phyloP scores from a whole-genome alignment of 129 eudicot genomes.

The Gnaphalium uliginosum region DNA sequence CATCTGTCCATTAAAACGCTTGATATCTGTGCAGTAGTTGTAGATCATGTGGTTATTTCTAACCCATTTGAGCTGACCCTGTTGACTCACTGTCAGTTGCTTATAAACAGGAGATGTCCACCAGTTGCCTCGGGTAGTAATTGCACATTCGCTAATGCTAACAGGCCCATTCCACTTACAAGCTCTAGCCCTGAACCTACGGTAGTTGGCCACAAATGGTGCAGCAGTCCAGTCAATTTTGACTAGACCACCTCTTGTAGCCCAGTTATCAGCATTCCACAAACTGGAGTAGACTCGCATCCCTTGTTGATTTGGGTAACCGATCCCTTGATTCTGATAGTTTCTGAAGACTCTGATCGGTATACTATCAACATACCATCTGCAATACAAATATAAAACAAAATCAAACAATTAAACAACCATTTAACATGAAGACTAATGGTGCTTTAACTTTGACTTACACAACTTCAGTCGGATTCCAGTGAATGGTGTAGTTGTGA shows the following conservation, averaged over 20 bases:
- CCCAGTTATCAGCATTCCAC: constrained; percentile 80
- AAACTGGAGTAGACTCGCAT: constrained; percentile 70
- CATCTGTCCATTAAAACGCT: constrained; percentile 48
- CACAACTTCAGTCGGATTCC: constrained; percentile 67
- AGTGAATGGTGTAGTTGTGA: constrained; percentile 76
- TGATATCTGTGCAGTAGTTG: constrained; percentile 56
- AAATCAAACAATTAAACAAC: neutral
- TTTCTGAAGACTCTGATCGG: constrained; percentile 65
- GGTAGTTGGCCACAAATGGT: constrained; percentile 53
- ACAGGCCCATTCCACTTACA: constrained; percentile 49
- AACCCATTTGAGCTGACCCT: constrained; percentile 49
- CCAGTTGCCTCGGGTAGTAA: constrained; percentile 47
- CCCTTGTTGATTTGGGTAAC: constrained; percentile 63
- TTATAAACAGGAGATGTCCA: constrained; percentile 45
- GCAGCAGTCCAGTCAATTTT: constrained; percentile 60
- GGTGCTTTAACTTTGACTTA: constrained; percentile 26
- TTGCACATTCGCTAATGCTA: constrained; percentile 38
- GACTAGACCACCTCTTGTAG: constrained; percentile 60
- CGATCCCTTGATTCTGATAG: constrained; percentile 45
- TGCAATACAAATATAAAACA: constrained; percentile 22
- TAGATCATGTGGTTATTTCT: constrained; percentile 57
- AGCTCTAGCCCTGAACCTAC: constrained; percentile 49
- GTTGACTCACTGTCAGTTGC: constrained; percentile 36
- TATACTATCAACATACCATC: constrained; percentile 62
- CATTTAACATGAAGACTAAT: neutral